Base-by-base conservation (phyloP, 495 filamentous ascomycete genomes). In the Baudoinia panamericana region DNA sequence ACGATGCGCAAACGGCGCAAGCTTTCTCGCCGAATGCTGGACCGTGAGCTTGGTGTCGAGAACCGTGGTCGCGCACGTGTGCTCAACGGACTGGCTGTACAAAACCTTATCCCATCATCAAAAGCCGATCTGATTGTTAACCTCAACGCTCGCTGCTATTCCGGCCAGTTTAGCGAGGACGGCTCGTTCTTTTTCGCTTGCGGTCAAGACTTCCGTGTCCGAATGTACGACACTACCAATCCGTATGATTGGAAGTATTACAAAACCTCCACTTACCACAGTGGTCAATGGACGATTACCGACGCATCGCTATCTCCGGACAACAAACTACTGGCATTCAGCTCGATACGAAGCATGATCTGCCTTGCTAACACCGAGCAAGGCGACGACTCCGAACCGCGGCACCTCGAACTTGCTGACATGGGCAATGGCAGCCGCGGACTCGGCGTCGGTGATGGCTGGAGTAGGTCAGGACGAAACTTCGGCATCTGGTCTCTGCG, bases 151-250 rank as follows among this genome's bases (percentile, higher is more conserved):
- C 76, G 81, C 33, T 86, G 87, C 39, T 95, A 93, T 56, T 94
- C 85, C 11, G 90, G 90, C 4, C 90, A 97, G 57, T 97, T 95
- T 56, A 93, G 84, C 0, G 80, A 88, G 39, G 90, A 97, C 50
- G 90, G 90, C 5, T 93, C 93, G 63, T 95, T 95, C 63, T 97
- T 93, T 60, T 97, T 93, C 58, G 79, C 78, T n/a, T 88, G 81
- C 50, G 78, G 77, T 17, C 87, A 95, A 57, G 87, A 97, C 56
- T 94, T 90, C 61, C 76, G 72, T 40, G 84, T 97, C 11, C 79
- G 87, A 16, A 85, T 97, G 81, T 97, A 96, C 57, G 90, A 97
- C 56, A 95, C 90, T 0, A 92, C 84, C 1, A 93, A 95, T 43
- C 90, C 90, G 0, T 92, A 87, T 56, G 72, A 82, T 38, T 97